phyloP scores from a whole-genome alignment of 331 rosid species.

The Spiraea crenata region DNA sequence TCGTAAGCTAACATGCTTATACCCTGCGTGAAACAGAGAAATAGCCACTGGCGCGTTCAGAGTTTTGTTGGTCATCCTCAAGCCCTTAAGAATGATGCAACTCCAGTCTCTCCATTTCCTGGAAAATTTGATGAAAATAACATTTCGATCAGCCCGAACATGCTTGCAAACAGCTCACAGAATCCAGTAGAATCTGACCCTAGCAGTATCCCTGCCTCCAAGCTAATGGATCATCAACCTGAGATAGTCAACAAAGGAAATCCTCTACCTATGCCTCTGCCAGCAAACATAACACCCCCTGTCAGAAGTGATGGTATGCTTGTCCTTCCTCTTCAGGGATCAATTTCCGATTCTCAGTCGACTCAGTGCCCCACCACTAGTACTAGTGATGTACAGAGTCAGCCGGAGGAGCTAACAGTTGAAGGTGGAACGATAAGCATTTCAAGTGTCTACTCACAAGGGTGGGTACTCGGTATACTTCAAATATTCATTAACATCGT shows the following conservation, averaged over 20 bases:
- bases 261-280: conserved; percentile 44
- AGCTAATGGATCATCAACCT: conserved; percentile 47
- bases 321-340: conserved; percentile 65
- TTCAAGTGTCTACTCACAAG: conserved; percentile 89
- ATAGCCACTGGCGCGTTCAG: conserved; percentile 96
- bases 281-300: conserved; percentile 44
- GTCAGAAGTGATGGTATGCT: conserved; percentile 55
- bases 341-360: conserved; percentile 62
- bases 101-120: conserved; percentile 61
- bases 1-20: conserved; percentile 4
- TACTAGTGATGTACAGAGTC: conserved; percentile 43
- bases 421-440: conserved; percentile 96
- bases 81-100: conserved; percentile 56
- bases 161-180: conserved; percentile 46
- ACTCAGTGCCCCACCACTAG: conserved; percentile 50
- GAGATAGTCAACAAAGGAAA: conserved; percentile 59
- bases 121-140: conserved; percentile 80
- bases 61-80: conserved; percentile 68
- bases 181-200: conserved; percentile 53
- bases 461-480: conserved; percentile 46
- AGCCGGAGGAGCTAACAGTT: conserved; percentile 58
- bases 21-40: conserved; percentile 62
- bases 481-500: conserved; percentile 9
- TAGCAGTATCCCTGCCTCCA: conserved; percentile 47
- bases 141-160: conserved; percentile 56